Percentiles rank a stretch among this genome's conserved stretches.
Conservation (phyloP, 1,284 basidiomycete species). For the Pseudomicrostroma phylloplanum region DNA sequence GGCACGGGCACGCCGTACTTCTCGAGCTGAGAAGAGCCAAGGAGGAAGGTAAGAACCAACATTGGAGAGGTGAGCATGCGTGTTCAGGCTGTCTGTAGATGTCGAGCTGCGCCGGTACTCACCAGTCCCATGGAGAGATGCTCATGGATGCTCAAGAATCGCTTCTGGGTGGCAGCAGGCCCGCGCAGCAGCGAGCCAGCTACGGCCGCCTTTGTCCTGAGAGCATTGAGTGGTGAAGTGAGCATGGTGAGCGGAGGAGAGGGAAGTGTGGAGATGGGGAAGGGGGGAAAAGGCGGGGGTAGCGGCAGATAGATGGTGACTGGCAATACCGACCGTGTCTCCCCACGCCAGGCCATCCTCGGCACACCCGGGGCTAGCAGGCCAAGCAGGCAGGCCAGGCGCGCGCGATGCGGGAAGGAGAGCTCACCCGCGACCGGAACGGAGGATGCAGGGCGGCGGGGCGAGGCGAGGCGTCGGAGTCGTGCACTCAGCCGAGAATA, state of each 20-base stretch:
- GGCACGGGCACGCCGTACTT: constrained; percentile 98
- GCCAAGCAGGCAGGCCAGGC: no score
- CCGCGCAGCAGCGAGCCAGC: constrained; percentile 31
- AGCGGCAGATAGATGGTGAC: background rate
- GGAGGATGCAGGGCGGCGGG: no score
- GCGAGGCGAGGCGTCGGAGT: no score
- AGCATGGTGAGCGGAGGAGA: background rate
- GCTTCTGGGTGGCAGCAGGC: constrained; percentile 60
- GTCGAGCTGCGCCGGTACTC: background rate
- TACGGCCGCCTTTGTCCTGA: constrained; percentile 33
- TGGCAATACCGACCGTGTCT: no score
- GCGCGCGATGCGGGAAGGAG: no score
- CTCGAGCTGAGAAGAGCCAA: constrained; percentile 59
- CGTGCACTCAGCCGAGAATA: no score
- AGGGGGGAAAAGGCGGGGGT: background rate
- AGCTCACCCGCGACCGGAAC: no score
- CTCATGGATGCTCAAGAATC: constrained; percentile 95
- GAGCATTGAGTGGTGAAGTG: constrained; percentile 23
- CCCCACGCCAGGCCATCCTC: no score
- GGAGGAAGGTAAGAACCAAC: background rate
- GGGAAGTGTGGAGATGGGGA: background rate
- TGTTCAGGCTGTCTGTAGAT: background rate
- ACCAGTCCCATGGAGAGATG: constrained; percentile 88
- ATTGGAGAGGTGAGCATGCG: background rate
- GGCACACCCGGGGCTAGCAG: no score